Conservation (phyloP, 164 flowering plant genomes). For the Umbilicus rupestris region DNA sequence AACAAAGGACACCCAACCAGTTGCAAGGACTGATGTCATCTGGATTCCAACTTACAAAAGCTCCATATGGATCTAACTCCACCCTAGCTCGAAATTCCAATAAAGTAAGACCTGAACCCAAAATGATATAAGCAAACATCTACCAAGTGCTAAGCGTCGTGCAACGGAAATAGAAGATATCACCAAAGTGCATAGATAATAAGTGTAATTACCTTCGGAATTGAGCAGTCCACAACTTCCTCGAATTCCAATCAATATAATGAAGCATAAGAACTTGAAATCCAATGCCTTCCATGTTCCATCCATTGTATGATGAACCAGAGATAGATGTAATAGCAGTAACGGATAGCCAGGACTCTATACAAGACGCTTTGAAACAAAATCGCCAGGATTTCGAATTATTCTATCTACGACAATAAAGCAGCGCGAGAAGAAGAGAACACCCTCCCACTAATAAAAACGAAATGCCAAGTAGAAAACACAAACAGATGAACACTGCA, state of each 20-base stretch:
- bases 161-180: neutral
- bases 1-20: constrained; percentile 72
- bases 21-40: constrained; percentile 47
- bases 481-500: constrained; percentile 12
- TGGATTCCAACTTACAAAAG: constrained; percentile 62
- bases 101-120: constrained; percentile 53
- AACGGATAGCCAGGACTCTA: constrained; percentile 26
- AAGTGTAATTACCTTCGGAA: constrained; percentile 44
- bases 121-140: neutral
- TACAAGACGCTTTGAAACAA: constrained; percentile 15
- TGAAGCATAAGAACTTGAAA: constrained; percentile 23
- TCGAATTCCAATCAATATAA: constrained; percentile 25
- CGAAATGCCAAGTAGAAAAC: constrained; percentile 12
- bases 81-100: constrained; percentile 50
- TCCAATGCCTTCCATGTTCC: constrained; percentile 44
- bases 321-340: constrained; percentile 26
- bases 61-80: constrained; percentile 50
- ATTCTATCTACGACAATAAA: constrained; percentile 1
- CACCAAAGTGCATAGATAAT: neutral
- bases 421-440: neutral
- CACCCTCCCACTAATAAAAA: neutral
- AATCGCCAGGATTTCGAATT: constrained; percentile 44
- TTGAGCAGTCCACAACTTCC: constrained; percentile 37
- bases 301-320: constrained; percentile 47
- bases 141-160: neutral